phyloP scores from a whole-genome alignment of 805 yeast species.

The Lipomyces lipofer region DNA sequence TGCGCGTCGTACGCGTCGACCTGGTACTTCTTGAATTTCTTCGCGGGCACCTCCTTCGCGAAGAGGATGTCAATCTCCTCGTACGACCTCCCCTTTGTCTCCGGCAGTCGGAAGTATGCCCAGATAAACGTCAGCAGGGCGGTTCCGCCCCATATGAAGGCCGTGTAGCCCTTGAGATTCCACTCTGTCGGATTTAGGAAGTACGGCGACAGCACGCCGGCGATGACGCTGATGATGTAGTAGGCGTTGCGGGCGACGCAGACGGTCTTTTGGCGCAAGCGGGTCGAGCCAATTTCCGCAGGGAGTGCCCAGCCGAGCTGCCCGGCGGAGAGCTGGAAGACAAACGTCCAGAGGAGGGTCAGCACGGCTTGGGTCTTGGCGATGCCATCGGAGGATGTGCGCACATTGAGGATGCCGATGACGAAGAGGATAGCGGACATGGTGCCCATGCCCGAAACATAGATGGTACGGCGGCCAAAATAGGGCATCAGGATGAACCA shows the following conservation, averaged over 20 bases:
- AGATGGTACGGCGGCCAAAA: conserved; percentile 31
- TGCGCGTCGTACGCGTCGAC: conserved; percentile 14
- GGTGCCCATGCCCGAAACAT: conserved; percentile 23
- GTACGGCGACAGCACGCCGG: conserved; percentile 44
- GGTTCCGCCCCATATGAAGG: conserved; percentile 48
- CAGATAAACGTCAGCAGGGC: conserved; percentile 42
- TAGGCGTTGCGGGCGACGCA: conserved; percentile 45
- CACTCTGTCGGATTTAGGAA: conserved; percentile 51
- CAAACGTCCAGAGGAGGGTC: conserved; percentile 49
- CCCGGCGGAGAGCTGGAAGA: conserved; percentile 49
- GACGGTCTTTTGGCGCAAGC: conserved; percentile 47
- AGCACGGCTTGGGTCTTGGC: conserved; percentile 12
- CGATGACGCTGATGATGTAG: conserved; percentile 26
- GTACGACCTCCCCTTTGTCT: conserved; percentile 57
- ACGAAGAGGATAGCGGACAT: conserved; percentile 14
- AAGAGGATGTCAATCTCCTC: conserved; percentile 63
- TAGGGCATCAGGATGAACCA: conserved; percentile 34
- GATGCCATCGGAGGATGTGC: conserved; percentile 6
- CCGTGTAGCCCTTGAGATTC: conserved; percentile 52
- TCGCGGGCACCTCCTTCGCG: conserved; percentile 38
- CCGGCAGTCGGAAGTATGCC: conserved; percentile 58
- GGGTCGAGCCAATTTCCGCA: conserved; percentile 48
- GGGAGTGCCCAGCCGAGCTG: conserved; percentile 47
- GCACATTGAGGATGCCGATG: conserved; percentile 26
- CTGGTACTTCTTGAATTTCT: conserved; percentile 35